These are phyloP conservation scores for Nicotiana obtusifolia DNA, from an alignment of 257 asterid species.

Conservation along the genomic window DNA sequence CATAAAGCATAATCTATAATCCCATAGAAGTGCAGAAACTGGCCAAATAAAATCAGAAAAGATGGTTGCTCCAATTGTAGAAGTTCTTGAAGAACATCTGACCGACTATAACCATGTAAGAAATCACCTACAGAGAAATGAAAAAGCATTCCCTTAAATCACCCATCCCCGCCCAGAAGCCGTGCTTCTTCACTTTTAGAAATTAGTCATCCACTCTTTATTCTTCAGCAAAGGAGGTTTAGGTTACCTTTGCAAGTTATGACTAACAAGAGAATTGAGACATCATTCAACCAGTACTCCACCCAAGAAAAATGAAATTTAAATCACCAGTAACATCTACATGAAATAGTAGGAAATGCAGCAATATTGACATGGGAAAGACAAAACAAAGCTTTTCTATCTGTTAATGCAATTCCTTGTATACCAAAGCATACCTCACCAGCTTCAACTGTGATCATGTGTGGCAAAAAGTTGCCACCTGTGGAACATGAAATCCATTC, in stretches of 20 bases:
- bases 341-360: not conserved
- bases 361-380: not conserved
- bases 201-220: too few relatives aligned
- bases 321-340: not conserved
- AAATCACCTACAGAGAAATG: not conserved
- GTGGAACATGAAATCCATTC: slow-evolving; percentile 55
- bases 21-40: not conserved
- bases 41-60: not conserved
- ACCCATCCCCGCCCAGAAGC: not conserved
- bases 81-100: not conserved
- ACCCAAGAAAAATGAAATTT: not conserved
- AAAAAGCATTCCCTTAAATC: not conserved
- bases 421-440: slow-evolving; percentile 54
- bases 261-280: not conserved
- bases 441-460: slow-evolving; percentile 47
- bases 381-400: not conserved
- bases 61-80: not conserved
- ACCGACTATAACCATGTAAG: not conserved
- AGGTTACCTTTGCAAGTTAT: not conserved
- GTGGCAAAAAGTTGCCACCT: slow-evolving; percentile 67
- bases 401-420: not conserved
- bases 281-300: not conserved
- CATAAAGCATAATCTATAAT: not conserved
- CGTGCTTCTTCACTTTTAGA: not conserved
- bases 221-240: not conserved